Conservation (phyloP, 2,329 filamentous ascomycete species). For the Aspergillus spinulosporus region DNA sequence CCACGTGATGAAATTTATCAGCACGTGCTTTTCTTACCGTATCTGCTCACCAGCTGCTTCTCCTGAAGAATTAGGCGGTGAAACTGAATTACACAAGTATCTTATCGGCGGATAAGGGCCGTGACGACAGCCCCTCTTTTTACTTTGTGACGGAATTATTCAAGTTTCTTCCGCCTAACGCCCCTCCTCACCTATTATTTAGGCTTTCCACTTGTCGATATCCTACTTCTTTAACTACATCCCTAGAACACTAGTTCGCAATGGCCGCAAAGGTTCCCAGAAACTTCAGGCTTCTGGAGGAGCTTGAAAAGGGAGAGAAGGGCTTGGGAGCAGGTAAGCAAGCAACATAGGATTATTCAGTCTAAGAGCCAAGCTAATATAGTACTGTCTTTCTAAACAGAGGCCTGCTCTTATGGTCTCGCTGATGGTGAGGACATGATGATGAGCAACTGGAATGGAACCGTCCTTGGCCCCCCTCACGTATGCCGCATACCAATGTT, state of each 20-base stretch:
- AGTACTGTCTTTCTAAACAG: constrained; percentile 49
- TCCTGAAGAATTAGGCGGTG: background rate
- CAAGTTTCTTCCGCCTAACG: constrained; percentile 14
- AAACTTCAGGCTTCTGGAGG: constrained; percentile 94
- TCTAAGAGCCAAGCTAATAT: constrained; percentile 25
- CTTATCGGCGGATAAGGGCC: constrained; percentile 13
- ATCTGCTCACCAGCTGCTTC: background rate
- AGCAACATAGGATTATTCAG: constrained; percentile 5
- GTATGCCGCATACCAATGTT: constrained; percentile 57
- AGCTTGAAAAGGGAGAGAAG: constrained; percentile 99
- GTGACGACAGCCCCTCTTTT: constrained; percentile 25
- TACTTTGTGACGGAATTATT: constrained; percentile 15
- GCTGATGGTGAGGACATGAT: constrained; percentile 91
- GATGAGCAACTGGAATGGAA: constrained; percentile 99
- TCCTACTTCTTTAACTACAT: background rate
- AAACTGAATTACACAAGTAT: constrained; percentile 2
- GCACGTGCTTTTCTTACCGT: constrained; percentile 8
- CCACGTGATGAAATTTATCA: constrained; percentile 4
- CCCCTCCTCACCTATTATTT: background rate
- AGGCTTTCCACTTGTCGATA: background rate
- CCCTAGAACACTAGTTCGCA: constrained; percentile 8
- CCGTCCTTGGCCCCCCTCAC: constrained; percentile 93
- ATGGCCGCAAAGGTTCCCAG: constrained; percentile 80
- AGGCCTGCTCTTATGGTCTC: constrained; percentile 95
- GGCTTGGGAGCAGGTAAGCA: constrained; percentile 75